Evolutionary conservation across 78 protist species (phyloP).

Genomic region (Emiliania huxleyi): DNA sequence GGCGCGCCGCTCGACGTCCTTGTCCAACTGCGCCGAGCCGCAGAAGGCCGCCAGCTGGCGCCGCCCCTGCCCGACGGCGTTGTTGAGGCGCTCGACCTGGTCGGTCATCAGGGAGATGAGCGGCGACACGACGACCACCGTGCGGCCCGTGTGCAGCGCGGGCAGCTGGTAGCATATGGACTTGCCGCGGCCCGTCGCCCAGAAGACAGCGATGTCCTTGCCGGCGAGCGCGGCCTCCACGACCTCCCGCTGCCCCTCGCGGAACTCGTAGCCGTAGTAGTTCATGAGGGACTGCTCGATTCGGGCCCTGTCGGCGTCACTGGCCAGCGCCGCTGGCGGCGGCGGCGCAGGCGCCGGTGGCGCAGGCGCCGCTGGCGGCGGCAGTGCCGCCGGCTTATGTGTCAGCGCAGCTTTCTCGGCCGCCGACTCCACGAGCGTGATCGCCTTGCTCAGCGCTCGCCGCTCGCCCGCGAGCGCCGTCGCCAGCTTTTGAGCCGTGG

Average conservation of each 20-base stretch:
- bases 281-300: no score
- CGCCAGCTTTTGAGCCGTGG: no score
- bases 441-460: no score
- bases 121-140: slow-evolving; percentile 45
- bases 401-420: no score
- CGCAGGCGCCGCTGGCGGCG: no score
- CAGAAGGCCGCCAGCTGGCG: background rate
- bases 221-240: background rate
- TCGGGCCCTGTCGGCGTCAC: no score
- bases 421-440: no score
- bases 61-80: background rate
- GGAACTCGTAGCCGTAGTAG: no score
- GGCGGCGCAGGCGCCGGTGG: no score
- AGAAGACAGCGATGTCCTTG: background rate
- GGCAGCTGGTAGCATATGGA: slow-evolving; percentile 46
- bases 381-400: no score
- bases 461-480: no score
- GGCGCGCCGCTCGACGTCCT: background rate
- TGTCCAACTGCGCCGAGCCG: background rate
- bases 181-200: slow-evolving; percentile 54
- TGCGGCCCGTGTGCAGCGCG: background rate
- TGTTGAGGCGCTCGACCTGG: background rate
- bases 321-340: no score
- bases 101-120: slow-evolving; percentile 43
- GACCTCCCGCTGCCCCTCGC: background rate